Conservation (phyloP, 2,329 filamentous ascomycete genomes). For the Nemania sp. region DNA sequence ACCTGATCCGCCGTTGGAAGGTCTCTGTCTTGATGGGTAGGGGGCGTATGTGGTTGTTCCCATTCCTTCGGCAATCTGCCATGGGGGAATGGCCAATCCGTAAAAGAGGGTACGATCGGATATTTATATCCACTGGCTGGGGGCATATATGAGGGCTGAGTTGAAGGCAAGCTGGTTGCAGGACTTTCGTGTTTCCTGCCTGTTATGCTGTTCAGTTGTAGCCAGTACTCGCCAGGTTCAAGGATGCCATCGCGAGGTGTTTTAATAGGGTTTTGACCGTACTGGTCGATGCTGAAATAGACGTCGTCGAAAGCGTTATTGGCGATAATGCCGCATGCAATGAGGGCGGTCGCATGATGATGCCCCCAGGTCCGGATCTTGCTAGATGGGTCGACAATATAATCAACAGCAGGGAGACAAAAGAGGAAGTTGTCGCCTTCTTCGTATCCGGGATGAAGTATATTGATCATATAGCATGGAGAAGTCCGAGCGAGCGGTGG, state of each 20-base stretch:
- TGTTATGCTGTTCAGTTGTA: not conserved
- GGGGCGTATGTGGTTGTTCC: not conserved
- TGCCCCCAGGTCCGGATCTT: not conserved
- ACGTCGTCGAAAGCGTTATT: conserved; percentile 2
- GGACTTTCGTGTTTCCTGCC: not conserved
- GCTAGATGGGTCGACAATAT: too few species aligned
- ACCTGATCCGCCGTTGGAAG: not conserved
- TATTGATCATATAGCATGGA: too few species aligned
- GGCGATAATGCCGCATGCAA: not conserved
- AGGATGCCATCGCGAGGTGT: conserved; percentile 2
- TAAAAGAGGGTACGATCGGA: not conserved
- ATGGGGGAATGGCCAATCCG: not conserved
- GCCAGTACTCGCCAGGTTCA: not conserved
- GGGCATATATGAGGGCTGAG: too few species aligned
- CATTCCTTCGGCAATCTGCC: not conserved
- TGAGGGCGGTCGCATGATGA: not conserved
- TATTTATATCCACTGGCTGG: too few species aligned
- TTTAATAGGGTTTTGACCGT: not conserved
- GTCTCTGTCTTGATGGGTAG: not conserved
- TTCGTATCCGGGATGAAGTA: too few species aligned
- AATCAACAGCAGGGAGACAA: too few species aligned
- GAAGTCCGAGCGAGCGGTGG: too few species aligned
- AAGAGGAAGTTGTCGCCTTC: too few species aligned
- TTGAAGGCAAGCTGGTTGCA: not conserved
- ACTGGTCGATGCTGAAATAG: conserved; percentile 1